Percentiles rank a stretch among this genome's conserved stretches.
These are phyloP conservation scores for Mortierella sp. DNA, from an alignment of 371 early-diverging fungal genomes.

Conservation along the genomic window DNA sequence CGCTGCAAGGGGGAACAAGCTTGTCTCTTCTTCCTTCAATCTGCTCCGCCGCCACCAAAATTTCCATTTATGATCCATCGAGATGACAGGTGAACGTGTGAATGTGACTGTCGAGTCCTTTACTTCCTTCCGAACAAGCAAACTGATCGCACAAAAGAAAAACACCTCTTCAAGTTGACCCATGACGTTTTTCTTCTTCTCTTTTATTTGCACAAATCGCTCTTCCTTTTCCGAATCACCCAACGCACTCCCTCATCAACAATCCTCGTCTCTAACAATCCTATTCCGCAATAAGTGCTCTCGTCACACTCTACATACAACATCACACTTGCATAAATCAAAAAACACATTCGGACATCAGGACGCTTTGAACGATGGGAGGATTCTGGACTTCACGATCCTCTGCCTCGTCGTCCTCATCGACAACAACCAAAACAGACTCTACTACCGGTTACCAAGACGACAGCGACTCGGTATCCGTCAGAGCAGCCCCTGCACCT, in stretches of 20 bases:
- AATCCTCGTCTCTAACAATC: background rate
- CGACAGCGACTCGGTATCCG: slow-evolving; percentile 13
- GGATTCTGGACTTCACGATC: slow-evolving; percentile 38
- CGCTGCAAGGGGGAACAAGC: background rate
- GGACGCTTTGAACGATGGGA: slow-evolving; percentile 25
- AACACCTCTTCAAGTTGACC: background rate
- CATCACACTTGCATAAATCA: background rate
- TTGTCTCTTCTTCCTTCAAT: too few relatives aligned
- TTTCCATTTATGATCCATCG: background rate
- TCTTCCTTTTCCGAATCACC: background rate
- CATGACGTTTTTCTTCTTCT: background rate
- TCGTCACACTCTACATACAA: background rate
- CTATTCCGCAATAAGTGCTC: background rate
- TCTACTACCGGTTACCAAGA: background rate
- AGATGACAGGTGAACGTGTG: background rate
- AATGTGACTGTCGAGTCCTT: background rate
- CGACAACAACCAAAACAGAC: background rate
- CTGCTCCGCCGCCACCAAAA: background rate
- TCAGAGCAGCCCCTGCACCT: slow-evolving; percentile 25
- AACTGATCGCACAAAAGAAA: background rate
- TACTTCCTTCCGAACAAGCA: background rate
- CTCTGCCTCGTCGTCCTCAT: slow-evolving; percentile 17
- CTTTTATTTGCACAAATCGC: background rate
- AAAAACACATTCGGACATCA: background rate
- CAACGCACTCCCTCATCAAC: background rate